These are phyloP conservation scores for Xylariaceae sp. DNA, from an alignment of 2,329 filamentous ascomycete genomes.

Conservation along the genomic window DNA sequence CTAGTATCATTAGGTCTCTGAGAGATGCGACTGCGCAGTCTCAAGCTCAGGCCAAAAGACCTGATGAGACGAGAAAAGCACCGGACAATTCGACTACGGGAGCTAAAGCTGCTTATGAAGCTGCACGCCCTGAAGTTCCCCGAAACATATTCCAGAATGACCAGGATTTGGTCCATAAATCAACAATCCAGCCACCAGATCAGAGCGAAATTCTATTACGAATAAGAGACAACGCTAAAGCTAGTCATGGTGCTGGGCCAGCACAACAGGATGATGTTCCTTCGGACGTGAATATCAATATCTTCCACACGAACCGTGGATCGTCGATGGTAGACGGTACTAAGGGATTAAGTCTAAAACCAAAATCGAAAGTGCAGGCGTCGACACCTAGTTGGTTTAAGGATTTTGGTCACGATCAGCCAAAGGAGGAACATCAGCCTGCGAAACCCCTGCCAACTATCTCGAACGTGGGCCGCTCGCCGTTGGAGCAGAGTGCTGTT, in stretches of 20 bases:
- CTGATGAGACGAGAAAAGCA: not conserved
- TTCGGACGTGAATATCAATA: constrained; percentile 40
- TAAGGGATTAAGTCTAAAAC: constrained; percentile 18
- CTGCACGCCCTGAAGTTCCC: not conserved
- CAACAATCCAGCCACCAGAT: constrained; percentile 13
- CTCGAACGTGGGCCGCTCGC: constrained; percentile 11
- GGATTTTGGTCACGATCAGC: constrained; percentile 30
- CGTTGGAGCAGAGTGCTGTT: constrained; percentile 16
- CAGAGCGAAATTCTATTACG: constrained; percentile 23
- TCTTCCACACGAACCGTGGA: constrained; percentile 46
- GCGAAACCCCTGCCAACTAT: constrained; percentile 11
- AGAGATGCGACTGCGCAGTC: constrained; percentile 19
- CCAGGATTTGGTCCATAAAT: constrained; percentile 8
- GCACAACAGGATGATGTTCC: constrained; percentile 32
- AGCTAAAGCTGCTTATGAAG: constrained; percentile 1
- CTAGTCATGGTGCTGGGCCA: constrained; percentile 4
- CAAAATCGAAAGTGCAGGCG: constrained; percentile 17
- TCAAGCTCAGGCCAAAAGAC: not conserved
- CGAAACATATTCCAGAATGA: constrained; percentile 2
- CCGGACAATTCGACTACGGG: not conserved
- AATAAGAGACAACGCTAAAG: constrained; percentile 14
- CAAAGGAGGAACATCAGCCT: constrained; percentile 4
- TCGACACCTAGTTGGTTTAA: constrained; percentile 32
- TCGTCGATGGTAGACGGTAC: constrained; percentile 40
- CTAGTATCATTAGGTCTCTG: constrained; percentile 38